Evolutionary conservation across 1,139 yeast genomes (phyloP), one percentile per base, ranked within the genome.

Genomic region (Saccharomyces hybrid): DNA sequence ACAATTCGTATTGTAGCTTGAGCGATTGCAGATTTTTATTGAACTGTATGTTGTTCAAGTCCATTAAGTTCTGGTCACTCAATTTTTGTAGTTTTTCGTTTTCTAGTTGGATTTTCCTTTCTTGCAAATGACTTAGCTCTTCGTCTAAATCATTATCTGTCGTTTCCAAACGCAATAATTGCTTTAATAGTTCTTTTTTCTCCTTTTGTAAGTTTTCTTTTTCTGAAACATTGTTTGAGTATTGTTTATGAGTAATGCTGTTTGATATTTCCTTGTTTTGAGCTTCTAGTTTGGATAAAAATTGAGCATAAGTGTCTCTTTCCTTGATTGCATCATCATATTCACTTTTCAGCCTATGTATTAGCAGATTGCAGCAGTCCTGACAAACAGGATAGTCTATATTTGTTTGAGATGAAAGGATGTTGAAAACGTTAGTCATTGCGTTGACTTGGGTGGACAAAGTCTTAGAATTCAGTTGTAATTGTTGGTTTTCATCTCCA

Each of bases 351-450:
- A 89, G 77, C 56, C 83, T 84, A n/a, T 80, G 83, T 3, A 86
- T 75, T 31, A 91, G 70, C 29, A 79, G 67, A 48, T 78, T 81
- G 2, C 95, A 88, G 69, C 99, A 93, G 52, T 91, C 98, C 34
- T 78, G 77, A 62, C 98, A 91, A 14, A 95, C 81, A 0, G 99
- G 99, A 64, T 88, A 82, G 59, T 88, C 95, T n/a, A 91, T 78
- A 57, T 85, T 90, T 53, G 86, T 84, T 59, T 85, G 84, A 8
- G 83, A 83, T 28, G 80, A 84, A 61, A 81, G 76, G 1, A 88
- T 78, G 60, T 83, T 84, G 62, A 82, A 83, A 7, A 90, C 75
- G n/a, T 79, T 79, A 19, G 83, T 83, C 32, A 88, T 69, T 14
- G 80, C 70, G 47, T 71, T 73, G 16, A 79, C 66, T 46, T 78